Conservation (phyloP, 495 filamentous ascomycete species). For the Trichoderma orchidacearum region DNA sequence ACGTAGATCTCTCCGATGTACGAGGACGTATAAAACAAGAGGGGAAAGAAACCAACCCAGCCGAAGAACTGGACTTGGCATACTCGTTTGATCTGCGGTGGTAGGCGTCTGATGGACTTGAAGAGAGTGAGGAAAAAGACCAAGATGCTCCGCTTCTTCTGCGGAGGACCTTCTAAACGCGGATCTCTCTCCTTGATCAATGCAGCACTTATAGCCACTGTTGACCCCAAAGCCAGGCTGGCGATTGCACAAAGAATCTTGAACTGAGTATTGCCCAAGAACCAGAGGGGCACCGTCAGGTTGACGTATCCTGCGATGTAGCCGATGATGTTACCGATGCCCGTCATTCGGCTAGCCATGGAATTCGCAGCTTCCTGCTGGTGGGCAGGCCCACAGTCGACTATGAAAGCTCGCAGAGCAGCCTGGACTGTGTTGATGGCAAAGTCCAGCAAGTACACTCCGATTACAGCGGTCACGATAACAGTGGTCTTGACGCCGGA, state of each 20-base stretch:
- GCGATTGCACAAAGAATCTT: constrained; percentile 78
- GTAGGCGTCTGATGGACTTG: constrained; percentile 58
- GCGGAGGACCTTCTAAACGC: constrained; percentile 47
- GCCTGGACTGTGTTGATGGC: constrained; percentile 93
- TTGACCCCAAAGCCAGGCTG: constrained; percentile 49
- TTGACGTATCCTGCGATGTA: constrained; percentile 73
- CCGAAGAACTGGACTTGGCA: constrained; percentile 80
- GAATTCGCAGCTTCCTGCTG: constrained; percentile 82
- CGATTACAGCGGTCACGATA: constrained; percentile 62
- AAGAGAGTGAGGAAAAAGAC: constrained; percentile 69
- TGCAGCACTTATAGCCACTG: constrained; percentile 49
- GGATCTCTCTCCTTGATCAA: constrained; percentile 70
- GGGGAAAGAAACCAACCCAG: constrained; percentile 93
- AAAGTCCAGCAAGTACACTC: constrained; percentile 80
- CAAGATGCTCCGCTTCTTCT: constrained; percentile 48
- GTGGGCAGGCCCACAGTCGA: constrained; percentile 77
- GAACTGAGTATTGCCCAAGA: constrained; percentile 75
- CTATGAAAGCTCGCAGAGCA: constrained; percentile 75
- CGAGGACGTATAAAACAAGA: constrained; percentile 85
- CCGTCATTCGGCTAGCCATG: constrained; percentile 69
- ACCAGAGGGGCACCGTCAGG: constrained; percentile 55
- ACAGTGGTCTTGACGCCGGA: constrained; percentile 41
- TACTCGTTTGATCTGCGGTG: constrained; percentile 66
- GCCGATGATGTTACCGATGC: constrained; percentile 75
- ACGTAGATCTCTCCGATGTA: constrained; percentile 85